A percentile compares a stretch with the other conserved stretches of the same genome.
Evolutionary conservation across 2,329 filamentous ascomycete species (phyloP).

Genomic region (Diplodia corticola): DNA sequence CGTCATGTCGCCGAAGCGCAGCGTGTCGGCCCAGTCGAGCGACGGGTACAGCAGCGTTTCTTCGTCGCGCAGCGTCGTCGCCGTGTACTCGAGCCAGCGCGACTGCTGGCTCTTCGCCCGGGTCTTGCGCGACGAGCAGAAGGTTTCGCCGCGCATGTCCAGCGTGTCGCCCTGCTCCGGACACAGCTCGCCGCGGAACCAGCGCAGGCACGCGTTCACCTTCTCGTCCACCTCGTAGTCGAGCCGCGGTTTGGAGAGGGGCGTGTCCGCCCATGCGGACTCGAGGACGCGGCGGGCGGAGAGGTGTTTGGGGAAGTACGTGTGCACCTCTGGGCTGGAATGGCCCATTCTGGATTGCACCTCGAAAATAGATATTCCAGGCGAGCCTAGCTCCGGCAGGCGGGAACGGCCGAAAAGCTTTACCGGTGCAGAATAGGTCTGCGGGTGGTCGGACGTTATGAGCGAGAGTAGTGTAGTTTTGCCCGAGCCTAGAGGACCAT

Average conservation of each 20-base stretch:
- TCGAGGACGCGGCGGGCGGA: slow-evolving; percentile 74
- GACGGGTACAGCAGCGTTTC: slow-evolving; percentile 29
- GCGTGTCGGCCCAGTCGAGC: slow-evolving; percentile 65
- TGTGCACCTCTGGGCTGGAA: slow-evolving; percentile 89
- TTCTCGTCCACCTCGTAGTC: slow-evolving; percentile 56
- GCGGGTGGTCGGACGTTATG: slow-evolving; percentile 93
- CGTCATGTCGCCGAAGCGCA: slow-evolving; percentile 70
- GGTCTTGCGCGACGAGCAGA: slow-evolving; percentile 19
- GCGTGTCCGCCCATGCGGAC: slow-evolving; percentile 89
- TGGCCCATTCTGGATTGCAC: slow-evolving; percentile 88
- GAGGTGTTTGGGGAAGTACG: slow-evolving; percentile 80
- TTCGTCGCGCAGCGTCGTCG: slow-evolving; percentile 4
- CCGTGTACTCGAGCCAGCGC: not conserved
- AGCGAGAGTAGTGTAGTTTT: slow-evolving; percentile 94
- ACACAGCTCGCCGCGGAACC: slow-evolving; percentile 79
- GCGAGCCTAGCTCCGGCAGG: slow-evolving; percentile 68
- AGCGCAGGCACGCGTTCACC: slow-evolving; percentile 69
- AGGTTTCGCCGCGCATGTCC: slow-evolving; percentile 14
- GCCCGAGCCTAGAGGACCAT: slow-evolving; percentile 60
- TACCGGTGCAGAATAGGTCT: slow-evolving; percentile 87
- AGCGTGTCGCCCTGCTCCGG: slow-evolving; percentile 41
- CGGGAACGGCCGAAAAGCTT: slow-evolving; percentile 81
- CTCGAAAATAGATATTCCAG: slow-evolving; percentile 87
- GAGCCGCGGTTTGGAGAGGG: slow-evolving; percentile 68
- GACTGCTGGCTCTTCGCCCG: too few relatives aligned